Evolutionary conservation across 2,329 filamentous ascomycete species (phyloP).

Genomic region (Rutstroemia sydowiana): DNA sequence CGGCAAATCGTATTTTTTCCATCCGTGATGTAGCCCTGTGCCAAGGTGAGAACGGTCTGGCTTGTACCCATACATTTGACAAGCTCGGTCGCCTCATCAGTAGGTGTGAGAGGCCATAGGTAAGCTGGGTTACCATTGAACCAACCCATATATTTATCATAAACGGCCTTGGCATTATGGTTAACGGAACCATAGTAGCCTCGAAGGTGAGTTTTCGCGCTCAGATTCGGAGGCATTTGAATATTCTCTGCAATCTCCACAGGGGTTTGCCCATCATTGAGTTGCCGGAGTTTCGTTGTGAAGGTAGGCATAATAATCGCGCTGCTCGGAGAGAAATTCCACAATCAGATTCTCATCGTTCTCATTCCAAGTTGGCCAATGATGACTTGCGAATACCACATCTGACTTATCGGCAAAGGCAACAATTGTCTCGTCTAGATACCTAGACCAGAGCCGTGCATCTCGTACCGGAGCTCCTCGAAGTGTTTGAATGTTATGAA

Average conservation of each 20-base stretch:
- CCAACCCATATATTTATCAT: slow-evolving; percentile 29
- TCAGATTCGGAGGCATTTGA: slow-evolving; percentile 29
- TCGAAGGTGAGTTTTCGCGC: slow-evolving; percentile 27
- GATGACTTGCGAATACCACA: slow-evolving; percentile 34
- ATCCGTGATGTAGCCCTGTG: slow-evolving; percentile 23
- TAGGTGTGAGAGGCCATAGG: slow-evolving; percentile 33
- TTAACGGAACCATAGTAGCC: slow-evolving; percentile 34
- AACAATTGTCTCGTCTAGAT: slow-evolving; percentile 33
- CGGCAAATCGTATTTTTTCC: slow-evolving; percentile 35
- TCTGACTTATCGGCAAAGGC: slow-evolving; percentile 30
- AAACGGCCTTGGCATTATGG: slow-evolving; percentile 36
- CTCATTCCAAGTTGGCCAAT: slow-evolving; percentile 36
- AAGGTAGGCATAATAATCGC: slow-evolving; percentile 35
- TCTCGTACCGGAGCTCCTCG: slow-evolving; percentile 37
- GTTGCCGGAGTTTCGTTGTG: slow-evolving; percentile 35
- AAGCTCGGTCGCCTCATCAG: slow-evolving; percentile 31
- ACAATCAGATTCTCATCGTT: neutral
- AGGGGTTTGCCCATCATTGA: slow-evolving; percentile 33
- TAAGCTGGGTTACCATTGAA: slow-evolving; percentile 29
- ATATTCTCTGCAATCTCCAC: slow-evolving; percentile 36
- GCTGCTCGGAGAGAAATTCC: slow-evolving; percentile 29
- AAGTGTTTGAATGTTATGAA: slow-evolving; percentile 38
- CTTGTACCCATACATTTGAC: slow-evolving; percentile 33
- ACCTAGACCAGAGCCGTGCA: slow-evolving; percentile 34
- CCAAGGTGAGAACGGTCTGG: slow-evolving; percentile 28